These are phyloP conservation scores for Zygosaccharomyces gambellarensis DNA, from an alignment of 805 yeast species.

Conservation along the genomic window DNA sequence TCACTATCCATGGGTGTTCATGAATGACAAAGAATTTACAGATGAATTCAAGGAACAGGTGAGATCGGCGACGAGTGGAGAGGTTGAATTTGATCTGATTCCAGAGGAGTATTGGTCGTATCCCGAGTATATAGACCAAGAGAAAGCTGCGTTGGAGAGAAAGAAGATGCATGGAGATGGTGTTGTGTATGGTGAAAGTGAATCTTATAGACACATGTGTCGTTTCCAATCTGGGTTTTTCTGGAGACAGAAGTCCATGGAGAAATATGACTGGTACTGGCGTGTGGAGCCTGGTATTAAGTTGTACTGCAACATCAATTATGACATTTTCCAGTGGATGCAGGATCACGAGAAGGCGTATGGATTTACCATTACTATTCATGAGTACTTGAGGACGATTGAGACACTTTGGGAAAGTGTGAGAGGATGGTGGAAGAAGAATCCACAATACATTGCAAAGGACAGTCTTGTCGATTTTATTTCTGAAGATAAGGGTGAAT, in stretches of 20 bases:
- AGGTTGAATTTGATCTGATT: constrained; percentile 63
- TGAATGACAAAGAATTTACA: constrained; percentile 73
- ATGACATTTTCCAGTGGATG: constrained; percentile 79
- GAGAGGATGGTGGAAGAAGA: constrained; percentile 52
- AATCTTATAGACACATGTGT: constrained; percentile 85
- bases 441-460: constrained; percentile 55
- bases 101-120: constrained; percentile 82
- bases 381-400: constrained; percentile 66
- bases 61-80: constrained; percentile 55
- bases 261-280: constrained; percentile 83
- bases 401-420: constrained; percentile 74
- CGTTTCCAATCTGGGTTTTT: constrained; percentile 82
- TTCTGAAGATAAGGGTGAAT: constrained; percentile 61
- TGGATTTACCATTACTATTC: constrained; percentile 71
- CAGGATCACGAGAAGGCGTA: constrained; percentile 65
- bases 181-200: constrained; percentile 70
- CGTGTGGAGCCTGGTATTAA: constrained; percentile 82
- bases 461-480: constrained; percentile 67
- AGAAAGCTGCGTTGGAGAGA: constrained; percentile 61
- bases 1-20: constrained; percentile 89
- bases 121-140: constrained; percentile 74
- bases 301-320: constrained; percentile 70
- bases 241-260: constrained; percentile 63
- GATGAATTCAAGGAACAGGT: constrained; percentile 63
- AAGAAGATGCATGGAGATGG: constrained; percentile 47